Evolutionary conservation across 352 stramenopile species (phyloP), one percentile per base, ranked within the genome.

Genomic region (Pilasporangium apinafurcum): DNA sequence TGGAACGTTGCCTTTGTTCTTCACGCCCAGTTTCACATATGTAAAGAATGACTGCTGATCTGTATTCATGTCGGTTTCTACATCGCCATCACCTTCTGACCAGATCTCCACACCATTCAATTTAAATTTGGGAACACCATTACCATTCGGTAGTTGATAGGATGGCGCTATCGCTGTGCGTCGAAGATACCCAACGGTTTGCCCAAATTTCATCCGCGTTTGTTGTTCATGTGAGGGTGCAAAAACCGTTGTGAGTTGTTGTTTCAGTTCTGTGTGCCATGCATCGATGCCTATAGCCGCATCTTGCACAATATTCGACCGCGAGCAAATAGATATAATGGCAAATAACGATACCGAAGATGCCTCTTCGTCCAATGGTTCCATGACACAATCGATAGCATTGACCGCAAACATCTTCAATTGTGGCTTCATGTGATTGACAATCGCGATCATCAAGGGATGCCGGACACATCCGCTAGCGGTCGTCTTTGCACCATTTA

Each of bases 1-100:
- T 22, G 68, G 62, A n/a, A 62, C 72, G 35, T 66, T 65, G 14
- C 68, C 65, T 7, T 57, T 44, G 30, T 77, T 80, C 22, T 49
- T 59, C 5, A 77, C 46, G 21, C 56, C 31, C 34, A 80, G 22
- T 16, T 72, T 55, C 26, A 67, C 55, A 35, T 56, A 41, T 9
- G 64, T 59, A 33, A 67, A 63, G 47, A 65, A 67, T 18, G 38
- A 60, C 2, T 24, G 21, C 2, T 14, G 30, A 8, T 22, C 44
- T 9, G 17, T 31, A 10, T 41, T 43, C 16, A n/a, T 31, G 7
- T 58, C 35, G 3, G 30, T 26, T 3, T 38, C 41, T 5, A 36
- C 26, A 24, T 29, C 34, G 6, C 50, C 53, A 0, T 50, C 56
- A 10, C 31, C 40, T 8, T 74, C 61, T 0, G 61, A 62, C 58